A percentile compares a stretch with the other conserved stretches of the same genome.
phyloP scores from a whole-genome alignment of 768 basidiomycete species.

The Mrakia hoshinonis region DNA sequence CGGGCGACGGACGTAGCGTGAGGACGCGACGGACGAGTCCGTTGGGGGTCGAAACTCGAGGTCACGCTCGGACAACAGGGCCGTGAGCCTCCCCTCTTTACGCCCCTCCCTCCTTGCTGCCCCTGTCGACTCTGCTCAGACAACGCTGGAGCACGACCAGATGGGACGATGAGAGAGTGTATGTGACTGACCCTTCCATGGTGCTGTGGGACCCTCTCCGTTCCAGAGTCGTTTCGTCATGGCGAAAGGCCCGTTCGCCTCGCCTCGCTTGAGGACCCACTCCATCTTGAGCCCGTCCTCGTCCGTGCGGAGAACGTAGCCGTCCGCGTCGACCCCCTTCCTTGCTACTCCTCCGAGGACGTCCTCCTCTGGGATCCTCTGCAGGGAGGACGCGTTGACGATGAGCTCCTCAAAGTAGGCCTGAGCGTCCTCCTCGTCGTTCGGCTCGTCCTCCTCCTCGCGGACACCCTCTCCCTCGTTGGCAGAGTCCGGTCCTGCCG shows the following conservation, averaged over 20 bases:
- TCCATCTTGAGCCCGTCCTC: slow-evolving; percentile 19
- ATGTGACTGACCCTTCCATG: slow-evolving; percentile 24
- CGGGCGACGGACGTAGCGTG: too few relatives aligned
- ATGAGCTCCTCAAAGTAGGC: slow-evolving; percentile 30
- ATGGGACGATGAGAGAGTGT: too few relatives aligned
- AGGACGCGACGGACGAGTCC: not conserved
- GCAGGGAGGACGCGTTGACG: not conserved
- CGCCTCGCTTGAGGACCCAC: slow-evolving; percentile 24
- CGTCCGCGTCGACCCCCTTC: slow-evolving; percentile 24
- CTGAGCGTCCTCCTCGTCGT: slow-evolving; percentile 29
- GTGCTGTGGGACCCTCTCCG: slow-evolving; percentile 25
- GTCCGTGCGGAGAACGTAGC: slow-evolving; percentile 18
- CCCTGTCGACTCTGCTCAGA: too few relatives aligned
- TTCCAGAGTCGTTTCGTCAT: slow-evolving; percentile 30
- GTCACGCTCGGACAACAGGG: not conserved
- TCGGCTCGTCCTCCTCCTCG: not conserved
- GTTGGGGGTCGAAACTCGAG: not conserved
- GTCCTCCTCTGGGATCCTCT: not conserved
- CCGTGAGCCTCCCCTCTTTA: too few relatives aligned
- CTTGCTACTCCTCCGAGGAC: not conserved
- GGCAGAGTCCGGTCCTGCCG: not conserved
- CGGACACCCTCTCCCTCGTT: not conserved
- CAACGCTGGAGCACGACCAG: not conserved
- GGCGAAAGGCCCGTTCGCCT: slow-evolving; percentile 22
- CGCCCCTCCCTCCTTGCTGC: too few relatives aligned